phyloP scores from a whole-genome alignment of 169 alveolate genomes.

The Cryptosporidium parvum region DNA sequence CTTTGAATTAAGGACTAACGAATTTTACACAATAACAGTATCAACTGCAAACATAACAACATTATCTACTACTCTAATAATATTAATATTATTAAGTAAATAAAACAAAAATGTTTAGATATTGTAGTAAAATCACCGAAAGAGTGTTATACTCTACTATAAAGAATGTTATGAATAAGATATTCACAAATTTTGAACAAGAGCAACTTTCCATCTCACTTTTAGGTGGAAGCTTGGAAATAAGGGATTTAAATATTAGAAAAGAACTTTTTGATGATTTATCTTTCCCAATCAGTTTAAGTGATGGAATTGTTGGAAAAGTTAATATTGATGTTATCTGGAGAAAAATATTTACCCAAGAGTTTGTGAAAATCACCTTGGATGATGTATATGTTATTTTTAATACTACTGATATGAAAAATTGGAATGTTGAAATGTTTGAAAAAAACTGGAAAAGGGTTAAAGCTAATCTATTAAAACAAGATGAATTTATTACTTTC shows the following conservation, averaged over 20 bases:
- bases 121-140: constrained; percentile 65
- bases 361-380: constrained; percentile 34
- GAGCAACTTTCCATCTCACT: constrained; percentile 59
- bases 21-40: too few relatives aligned
- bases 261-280: constrained; percentile 35
- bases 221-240: constrained; percentile 47
- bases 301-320: constrained; percentile 61
- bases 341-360: constrained; percentile 59
- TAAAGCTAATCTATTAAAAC: constrained; percentile 37
- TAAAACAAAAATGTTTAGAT: neutral
- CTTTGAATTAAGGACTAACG: neutral
- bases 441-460: constrained; percentile 58
- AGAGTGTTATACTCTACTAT: constrained; percentile 58
- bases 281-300: constrained; percentile 38
- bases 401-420: constrained; percentile 52
- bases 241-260: constrained; percentile 35
- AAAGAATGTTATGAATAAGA: constrained; percentile 19
- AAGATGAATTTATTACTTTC: constrained; percentile 57
- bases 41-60: too few relatives aligned
- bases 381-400: constrained; percentile 58
- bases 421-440: constrained; percentile 66
- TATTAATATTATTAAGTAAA: neutral
- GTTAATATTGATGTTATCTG: constrained; percentile 52
- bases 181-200: constrained; percentile 62
- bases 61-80: too few relatives aligned